Evolutionary conservation across 805 yeast species (phyloP).

Genomic region (Candida michaelii): DNA sequence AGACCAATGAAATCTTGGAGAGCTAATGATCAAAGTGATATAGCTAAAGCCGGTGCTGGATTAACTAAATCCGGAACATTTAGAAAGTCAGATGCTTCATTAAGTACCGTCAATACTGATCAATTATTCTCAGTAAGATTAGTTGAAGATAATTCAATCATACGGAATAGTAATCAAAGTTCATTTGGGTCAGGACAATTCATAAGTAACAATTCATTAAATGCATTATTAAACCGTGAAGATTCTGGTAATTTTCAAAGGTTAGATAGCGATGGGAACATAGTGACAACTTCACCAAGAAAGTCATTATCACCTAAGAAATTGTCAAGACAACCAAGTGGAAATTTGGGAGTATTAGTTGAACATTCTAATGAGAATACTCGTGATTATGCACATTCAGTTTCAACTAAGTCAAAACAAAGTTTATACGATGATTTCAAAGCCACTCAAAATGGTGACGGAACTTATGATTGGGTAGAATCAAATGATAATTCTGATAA

Average conservation of each 20-base stretch:
- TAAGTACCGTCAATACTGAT: conserved; percentile 83
- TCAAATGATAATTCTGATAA: conserved; percentile 6
- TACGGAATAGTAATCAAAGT: conserved; percentile 31
- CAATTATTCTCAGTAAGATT: conserved; percentile 78
- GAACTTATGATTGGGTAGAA: conserved; percentile 32
- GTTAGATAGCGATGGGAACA: conserved; percentile 46
- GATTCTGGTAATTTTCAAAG: conserved; percentile 40
- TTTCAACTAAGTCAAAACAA: conserved; percentile 12
- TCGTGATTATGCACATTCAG: conserved; percentile 9
- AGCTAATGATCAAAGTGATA: conserved; percentile 36
- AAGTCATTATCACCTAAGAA: conserved; percentile 8
- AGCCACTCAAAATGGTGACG: conserved; percentile 26
- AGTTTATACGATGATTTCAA: conserved; percentile 30
- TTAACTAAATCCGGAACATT: conserved; percentile 41
- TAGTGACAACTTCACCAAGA: conserved; percentile 23
- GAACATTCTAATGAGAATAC: conserved; percentile 28
- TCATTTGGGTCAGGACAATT: conserved; percentile 27
- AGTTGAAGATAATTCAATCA: conserved; percentile 52
- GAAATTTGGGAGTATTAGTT: conserved; percentile 28
- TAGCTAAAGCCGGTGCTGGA: conserved; percentile 15
- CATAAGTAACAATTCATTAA: conserved; percentile 26
- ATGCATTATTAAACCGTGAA: conserved; percentile 25
- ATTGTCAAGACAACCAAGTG: conserved; percentile 24
- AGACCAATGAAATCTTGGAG: conserved; percentile 45
- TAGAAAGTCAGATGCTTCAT: conserved; percentile 70